Base-by-base conservation (phyloP, 169 alveolate genomes). In the Nephromyces sp. region DNA sequence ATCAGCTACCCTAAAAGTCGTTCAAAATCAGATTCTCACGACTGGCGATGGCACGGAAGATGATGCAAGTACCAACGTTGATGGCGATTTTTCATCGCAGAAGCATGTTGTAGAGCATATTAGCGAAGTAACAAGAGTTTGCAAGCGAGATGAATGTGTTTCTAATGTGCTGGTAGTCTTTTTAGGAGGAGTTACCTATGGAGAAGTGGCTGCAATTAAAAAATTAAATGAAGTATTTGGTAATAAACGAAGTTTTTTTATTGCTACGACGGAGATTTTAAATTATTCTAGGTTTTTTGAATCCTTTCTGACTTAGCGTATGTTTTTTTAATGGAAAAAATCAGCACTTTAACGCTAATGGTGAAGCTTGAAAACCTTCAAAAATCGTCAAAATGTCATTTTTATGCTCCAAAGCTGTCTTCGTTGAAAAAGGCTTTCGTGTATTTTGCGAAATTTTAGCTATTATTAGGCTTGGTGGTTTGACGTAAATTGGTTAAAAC, bases 171-270 rank as follows among this genome's bases (percentile, higher is more conserved):
- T 84, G 29, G 84, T 85, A 30, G 70, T 79, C 57, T 85, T 68
- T 33, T 72, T 82, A 1, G 90, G 90, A 2, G 90, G 90, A 0
- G 77, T 78, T 4, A 72, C 89, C 4, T 81, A 82, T 70, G 85
- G 85, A 1, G 90, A 85, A 61, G 68, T 85, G 21, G 84, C 90
- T 2, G 83, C 90, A 15, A 70, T 85, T 6, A 71, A 88, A n/a
- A 21, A 68, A 1, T 78, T 85, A 67, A 82, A 79, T 66, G 67
- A 72, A 22, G 28, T 72, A 33, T 77, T 72, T 63, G 25, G n/a
- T 15, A 15, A 43, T 43, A n/a, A 15, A 15, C 57, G 57, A 43
- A 43, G n/a, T 15, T 43, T 15, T 43, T 15, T 43, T 15, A 43
- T 43, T 43, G 57, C 57, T 15, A 43, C 57, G 57, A 43, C 57